Evolutionary conservation across 768 basidiomycete species (phyloP).

Genomic region (Suillus hirtellus): DNA sequence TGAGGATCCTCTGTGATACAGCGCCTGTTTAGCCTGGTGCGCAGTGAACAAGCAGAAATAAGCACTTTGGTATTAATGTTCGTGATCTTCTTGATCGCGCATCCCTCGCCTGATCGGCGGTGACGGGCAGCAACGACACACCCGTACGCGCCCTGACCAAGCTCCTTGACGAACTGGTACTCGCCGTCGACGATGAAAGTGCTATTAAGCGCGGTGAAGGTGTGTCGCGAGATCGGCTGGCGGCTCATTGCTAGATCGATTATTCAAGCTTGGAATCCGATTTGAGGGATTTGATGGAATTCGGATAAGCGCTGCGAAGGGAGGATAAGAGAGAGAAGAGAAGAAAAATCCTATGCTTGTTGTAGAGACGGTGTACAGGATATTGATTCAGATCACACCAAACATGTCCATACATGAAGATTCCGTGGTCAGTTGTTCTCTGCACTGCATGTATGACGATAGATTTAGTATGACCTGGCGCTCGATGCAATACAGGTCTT

Average conservation of each 20-base stretch:
- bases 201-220: slow-evolving; percentile 82
- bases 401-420: slow-evolving; percentile 26
- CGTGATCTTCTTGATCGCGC: slow-evolving; percentile 96
- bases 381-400: slow-evolving; percentile 32
- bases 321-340: neutral
- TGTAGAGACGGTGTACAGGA: slow-evolving; percentile 1
- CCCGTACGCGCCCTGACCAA: slow-evolving; percentile 94
- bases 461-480: neutral
- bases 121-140: slow-evolving; percentile 88
- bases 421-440: neutral
- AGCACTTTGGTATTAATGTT: slow-evolving; percentile 87
- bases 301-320: neutral
- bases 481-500: neutral
- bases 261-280: neutral
- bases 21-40: slow-evolving; percentile 15
- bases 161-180: slow-evolving; percentile 95
- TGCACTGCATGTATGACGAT: slow-evolving; percentile 4
- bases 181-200: slow-evolving; percentile 86
- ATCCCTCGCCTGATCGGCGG: slow-evolving; percentile 80
- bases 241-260: slow-evolving; percentile 3
- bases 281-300: neutral
- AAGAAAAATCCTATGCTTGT: neutral
- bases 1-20: slow-evolving; percentile 75
- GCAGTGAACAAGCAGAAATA: slow-evolving; percentile 1
- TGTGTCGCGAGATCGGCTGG: slow-evolving; percentile 59